Percentiles rank a stretch among this genome's conserved stretches.
These are phyloP conservation scores for Kwoniella bestiolae DNA, from an alignment of 768 basidiomycete species.

Conservation along the genomic window DNA sequence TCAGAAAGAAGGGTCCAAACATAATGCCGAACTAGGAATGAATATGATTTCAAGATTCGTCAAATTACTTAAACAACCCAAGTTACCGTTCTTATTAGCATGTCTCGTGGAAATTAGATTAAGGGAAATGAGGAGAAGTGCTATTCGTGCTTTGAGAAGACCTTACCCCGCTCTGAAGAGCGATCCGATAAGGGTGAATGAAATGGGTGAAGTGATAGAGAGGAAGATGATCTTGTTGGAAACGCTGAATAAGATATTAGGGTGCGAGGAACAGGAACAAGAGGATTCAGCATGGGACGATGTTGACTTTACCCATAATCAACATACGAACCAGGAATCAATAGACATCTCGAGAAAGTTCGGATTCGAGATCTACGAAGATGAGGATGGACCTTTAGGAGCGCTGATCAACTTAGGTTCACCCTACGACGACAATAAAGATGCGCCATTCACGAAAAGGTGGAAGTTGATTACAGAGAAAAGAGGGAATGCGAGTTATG, in stretches of 20 bases:
- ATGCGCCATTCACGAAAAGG: slow-evolving; percentile 43
- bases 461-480: slow-evolving; percentile 54
- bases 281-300: slow-evolving; percentile 51
- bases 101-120: slow-evolving; percentile 88
- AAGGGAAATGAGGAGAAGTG: slow-evolving; percentile 61
- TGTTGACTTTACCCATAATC: slow-evolving; percentile 24
- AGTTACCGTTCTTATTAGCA: slow-evolving; percentile 85
- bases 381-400: slow-evolving; percentile 37
- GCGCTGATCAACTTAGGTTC: slow-evolving; percentile 45
- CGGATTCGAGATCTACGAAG: slow-evolving; percentile 38
- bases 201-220: slow-evolving; percentile 63
- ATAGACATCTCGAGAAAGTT: slow-evolving; percentile 39
- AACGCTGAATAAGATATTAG: slow-evolving; percentile 55
- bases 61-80: slow-evolving; percentile 69
- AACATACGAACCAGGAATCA: slow-evolving; percentile 38
- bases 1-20: slow-evolving; percentile 57
- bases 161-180: slow-evolving; percentile 42
- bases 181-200: slow-evolving; percentile 35
- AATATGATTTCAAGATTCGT: slow-evolving; percentile 66
- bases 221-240: slow-evolving; percentile 49
- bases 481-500: slow-evolving; percentile 41
- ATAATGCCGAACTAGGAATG: slow-evolving; percentile 68
- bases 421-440: slow-evolving; percentile 49
- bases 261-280: slow-evolving; percentile 56
- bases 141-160: slow-evolving; percentile 64